Evolutionary conservation across 192 early-diverging fungal species (phyloP).

Genomic region (Pilaira anomala): DNA sequence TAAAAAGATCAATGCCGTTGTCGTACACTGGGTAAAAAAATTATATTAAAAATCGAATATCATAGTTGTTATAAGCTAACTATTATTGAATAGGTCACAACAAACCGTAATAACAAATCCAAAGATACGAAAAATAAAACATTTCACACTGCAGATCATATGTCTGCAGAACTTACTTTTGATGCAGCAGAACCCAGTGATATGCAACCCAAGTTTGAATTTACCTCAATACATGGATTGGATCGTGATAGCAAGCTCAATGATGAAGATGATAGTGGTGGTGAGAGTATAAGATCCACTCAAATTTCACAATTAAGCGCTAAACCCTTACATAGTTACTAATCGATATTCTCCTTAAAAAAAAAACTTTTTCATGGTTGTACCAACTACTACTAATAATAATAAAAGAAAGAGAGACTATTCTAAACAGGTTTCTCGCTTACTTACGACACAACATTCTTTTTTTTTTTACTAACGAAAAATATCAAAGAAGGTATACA

Average conservation of each 20-base stretch:
- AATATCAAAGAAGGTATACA: too few relatives aligned
- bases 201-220: not conserved
- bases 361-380: too few relatives aligned
- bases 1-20: conserved; percentile 30
- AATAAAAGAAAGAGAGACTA: too few relatives aligned
- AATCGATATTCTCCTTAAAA: not conserved
- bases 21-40: conserved; percentile 32
- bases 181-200: conserved; percentile 8
- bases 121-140: conserved; percentile 17
- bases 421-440: too few relatives aligned
- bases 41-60: not conserved
- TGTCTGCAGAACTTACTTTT: conserved; percentile 26
- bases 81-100: conserved; percentile 15
- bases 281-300: conserved; percentile 5
- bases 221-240: not conserved
- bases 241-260: conserved; percentile 8
- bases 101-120: not conserved
- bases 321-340: conserved; percentile 16
- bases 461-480: too few relatives aligned
- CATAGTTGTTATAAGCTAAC: too few relatives aligned
- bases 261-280: conserved; percentile 4
- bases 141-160: conserved; percentile 4
- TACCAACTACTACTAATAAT: too few relatives aligned
- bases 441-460: too few relatives aligned
- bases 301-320: conserved; percentile 9